phyloP scores from a whole-genome alignment of 1,284 basidiomycete genomes.

The Mrakiaceae sp. region DNA sequence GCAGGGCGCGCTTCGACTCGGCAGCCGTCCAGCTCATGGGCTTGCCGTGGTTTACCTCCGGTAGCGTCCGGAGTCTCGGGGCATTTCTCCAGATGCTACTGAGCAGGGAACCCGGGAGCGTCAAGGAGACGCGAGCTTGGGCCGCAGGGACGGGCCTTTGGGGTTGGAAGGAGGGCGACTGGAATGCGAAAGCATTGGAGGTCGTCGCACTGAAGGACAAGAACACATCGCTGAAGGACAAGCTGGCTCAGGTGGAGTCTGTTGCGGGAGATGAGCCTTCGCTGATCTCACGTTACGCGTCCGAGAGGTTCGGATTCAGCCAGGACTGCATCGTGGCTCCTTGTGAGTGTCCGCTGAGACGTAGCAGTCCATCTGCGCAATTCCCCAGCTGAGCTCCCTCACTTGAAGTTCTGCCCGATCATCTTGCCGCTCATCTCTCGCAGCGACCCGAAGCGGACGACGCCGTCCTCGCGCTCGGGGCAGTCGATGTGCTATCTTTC shows the following conservation, averaged over 20 bases:
- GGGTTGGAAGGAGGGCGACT: neutral
- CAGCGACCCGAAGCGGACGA: neutral
- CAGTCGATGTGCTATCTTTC: neutral
- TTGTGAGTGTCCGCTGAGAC: neutral
- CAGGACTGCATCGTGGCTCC: neutral
- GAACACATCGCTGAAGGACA: conserved; percentile 4
- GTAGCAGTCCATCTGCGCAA: too few relatives aligned
- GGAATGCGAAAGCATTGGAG: neutral
- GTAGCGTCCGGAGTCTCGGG: neutral
- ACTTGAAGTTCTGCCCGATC: neutral
- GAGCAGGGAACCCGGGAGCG: neutral
- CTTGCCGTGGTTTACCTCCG: too few relatives aligned
- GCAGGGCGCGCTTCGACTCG: too few relatives aligned
- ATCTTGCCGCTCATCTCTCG: conserved; percentile 7
- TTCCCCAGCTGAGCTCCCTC: neutral
- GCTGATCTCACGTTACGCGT: neutral
- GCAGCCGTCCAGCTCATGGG: too few relatives aligned
- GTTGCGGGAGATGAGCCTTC: neutral
- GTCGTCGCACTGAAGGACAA: neutral
- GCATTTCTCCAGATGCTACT: neutral
- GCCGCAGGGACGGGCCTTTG: neutral
- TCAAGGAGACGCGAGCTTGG: neutral
- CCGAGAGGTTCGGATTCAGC: neutral
- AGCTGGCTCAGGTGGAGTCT: neutral
- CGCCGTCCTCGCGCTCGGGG: neutral